These are phyloP conservation scores for Thielaviopsis ethacetica DNA, from an alignment of 2,329 filamentous ascomycete species.

Conservation along the genomic window DNA sequence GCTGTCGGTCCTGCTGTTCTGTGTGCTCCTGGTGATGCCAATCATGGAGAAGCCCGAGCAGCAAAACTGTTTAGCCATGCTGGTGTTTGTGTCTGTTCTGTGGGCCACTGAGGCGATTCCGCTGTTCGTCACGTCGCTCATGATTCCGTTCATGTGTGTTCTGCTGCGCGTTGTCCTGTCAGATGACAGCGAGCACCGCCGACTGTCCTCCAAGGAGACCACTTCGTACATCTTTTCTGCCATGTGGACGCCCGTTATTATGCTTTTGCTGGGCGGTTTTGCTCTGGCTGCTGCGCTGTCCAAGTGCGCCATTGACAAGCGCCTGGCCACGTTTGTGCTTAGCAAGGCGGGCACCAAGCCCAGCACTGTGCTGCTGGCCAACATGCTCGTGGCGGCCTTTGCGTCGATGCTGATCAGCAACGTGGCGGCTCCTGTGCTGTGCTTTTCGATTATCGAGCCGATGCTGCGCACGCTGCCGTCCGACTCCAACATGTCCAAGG, in stretches of 20 bases:
- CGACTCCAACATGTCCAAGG: constrained; percentile 86
- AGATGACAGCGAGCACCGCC: constrained; percentile 48
- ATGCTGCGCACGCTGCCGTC: constrained; percentile 84
- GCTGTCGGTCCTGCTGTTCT: constrained; percentile 54
- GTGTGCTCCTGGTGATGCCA: constrained; percentile 55
- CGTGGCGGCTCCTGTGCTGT: constrained; percentile 88
- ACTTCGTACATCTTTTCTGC: constrained; percentile 75
- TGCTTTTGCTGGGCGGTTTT: constrained; percentile 91
- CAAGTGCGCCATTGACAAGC: constrained; percentile 95
- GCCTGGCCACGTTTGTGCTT: constrained; percentile 87
- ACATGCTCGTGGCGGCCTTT: constrained; percentile 97
- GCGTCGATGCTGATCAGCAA: constrained; percentile 99
- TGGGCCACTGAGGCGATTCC: constrained; percentile 99
- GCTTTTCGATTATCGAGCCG: constrained; percentile 95
- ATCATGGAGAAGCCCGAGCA: constrained; percentile 80
- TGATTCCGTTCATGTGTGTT: constrained; percentile 87
- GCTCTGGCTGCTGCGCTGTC: constrained; percentile 88
- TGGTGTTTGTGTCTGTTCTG: constrained; percentile 81
- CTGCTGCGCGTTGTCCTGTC: constrained; percentile 69
- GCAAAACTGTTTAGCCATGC: constrained; percentile 87
- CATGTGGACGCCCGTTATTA: constrained; percentile 99
- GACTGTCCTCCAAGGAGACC: constrained; percentile 65
- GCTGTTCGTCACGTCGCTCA: constrained; percentile 84
- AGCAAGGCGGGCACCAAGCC: constrained; percentile 92
- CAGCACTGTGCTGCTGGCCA: constrained; percentile 77